These are phyloP conservation scores for Lactarius quietus DNA, from an alignment of 768 basidiomycete genomes.

Conservation along the genomic window DNA sequence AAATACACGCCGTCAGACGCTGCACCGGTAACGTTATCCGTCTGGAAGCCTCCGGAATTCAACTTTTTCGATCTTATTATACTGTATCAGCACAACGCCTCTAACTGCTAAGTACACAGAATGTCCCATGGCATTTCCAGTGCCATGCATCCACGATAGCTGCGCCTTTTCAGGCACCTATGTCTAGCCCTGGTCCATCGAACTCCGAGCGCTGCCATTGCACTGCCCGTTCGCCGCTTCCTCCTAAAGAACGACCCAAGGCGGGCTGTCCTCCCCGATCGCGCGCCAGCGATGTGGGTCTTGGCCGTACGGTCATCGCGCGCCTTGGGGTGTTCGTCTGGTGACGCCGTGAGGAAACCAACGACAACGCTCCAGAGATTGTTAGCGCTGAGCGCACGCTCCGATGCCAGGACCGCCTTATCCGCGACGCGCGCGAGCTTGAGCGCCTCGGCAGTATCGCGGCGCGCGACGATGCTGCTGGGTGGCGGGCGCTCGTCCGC, in stretches of 20 bases:
- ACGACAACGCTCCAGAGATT: conserved; percentile 67
- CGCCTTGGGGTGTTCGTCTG: conserved; percentile 39
- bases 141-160: too few species aligned
- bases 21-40: too few species aligned
- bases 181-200: neutral
- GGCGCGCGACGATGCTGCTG: conserved; percentile 83
- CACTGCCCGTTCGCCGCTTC: neutral
- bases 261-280: neutral
- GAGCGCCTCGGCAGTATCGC: conserved; percentile 81
- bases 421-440: conserved; percentile 73
- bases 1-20: too few species aligned
- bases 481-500: conserved; percentile 82
- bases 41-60: too few species aligned
- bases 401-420: conserved; percentile 56
- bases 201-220: neutral
- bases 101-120: too few species aligned
- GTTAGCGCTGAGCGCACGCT: conserved; percentile 58
- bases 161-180: too few species aligned
- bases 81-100: too few species aligned
- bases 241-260: conserved; percentile 5
- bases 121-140: too few species aligned
- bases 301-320: neutral
- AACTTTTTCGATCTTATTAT: too few species aligned
- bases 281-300: neutral
- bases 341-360: conserved; percentile 55